phyloP scores from a whole-genome alignment of 2,329 filamentous ascomycete genomes.

The Biscogniauxia mediterranea region DNA sequence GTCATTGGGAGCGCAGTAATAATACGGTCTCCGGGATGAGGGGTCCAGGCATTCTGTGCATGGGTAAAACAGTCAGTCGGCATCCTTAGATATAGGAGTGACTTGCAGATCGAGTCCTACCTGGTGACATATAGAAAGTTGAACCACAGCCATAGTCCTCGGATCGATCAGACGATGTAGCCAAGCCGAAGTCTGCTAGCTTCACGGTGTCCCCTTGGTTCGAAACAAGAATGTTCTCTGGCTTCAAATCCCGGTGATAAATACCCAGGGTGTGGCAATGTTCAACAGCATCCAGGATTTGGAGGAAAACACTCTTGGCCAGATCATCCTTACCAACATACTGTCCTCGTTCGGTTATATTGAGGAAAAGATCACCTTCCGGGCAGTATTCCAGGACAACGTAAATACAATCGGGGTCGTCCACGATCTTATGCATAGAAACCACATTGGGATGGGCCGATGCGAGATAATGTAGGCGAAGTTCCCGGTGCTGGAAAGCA shows the following conservation, averaged over 20 bases:
- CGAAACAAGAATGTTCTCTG: conserved; percentile 94
- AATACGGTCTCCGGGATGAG: conserved; percentile 70
- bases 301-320: conserved; percentile 84
- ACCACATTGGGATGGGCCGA: conserved; percentile 91
- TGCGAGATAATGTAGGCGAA: conserved; percentile 84
- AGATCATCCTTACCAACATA: conserved; percentile 91
- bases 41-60: conserved; percentile 82
- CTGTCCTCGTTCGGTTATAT: conserved; percentile 92
- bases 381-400: conserved; percentile 97
- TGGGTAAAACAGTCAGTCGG: conserved; percentile 25
- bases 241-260: conserved; percentile 96
- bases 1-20: conserved; percentile 92
- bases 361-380: conserved; percentile 94
- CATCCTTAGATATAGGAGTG: conserved; percentile 10
- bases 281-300: conserved; percentile 94
- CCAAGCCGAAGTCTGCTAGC: conserved; percentile 94
- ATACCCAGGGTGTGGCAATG: conserved; percentile 92
- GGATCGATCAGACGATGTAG: conserved; percentile 78
- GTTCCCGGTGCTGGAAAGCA: conserved; percentile 90
- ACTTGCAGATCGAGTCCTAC: conserved; percentile 52
- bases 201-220: conserved; percentile 88
- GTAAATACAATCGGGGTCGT: conserved; percentile 88
- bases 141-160: conserved; percentile 97
- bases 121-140: conserved; percentile 99
- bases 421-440: conserved; percentile 89